A percentile compares a stretch with the other conserved stretches of the same genome.
Evolutionary conservation across 2,329 filamentous ascomycete species (phyloP).

Genomic region (Botrytis medusae): DNA sequence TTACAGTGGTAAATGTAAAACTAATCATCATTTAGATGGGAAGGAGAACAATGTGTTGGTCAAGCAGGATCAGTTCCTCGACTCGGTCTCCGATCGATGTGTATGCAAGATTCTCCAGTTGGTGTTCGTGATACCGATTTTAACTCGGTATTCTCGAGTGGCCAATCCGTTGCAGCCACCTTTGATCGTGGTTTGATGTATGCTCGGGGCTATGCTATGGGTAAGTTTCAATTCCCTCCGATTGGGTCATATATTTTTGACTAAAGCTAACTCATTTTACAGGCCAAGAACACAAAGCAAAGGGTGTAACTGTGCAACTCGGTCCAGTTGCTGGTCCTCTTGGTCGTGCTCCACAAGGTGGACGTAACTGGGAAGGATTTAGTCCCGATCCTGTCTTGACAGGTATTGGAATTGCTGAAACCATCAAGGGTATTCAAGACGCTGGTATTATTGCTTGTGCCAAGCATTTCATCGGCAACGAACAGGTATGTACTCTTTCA

Average conservation of each 20-base stretch:
- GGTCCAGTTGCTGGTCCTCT: conserved; percentile 68
- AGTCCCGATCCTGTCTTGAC: conserved; percentile 71
- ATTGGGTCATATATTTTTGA: not conserved
- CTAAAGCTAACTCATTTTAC: not conserved
- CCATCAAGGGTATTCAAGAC: conserved; percentile 77
- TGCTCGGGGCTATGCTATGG: conserved; percentile 50
- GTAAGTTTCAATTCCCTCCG: conserved; percentile 26
- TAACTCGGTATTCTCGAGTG: conserved; percentile 68
- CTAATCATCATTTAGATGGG: conserved; percentile 22
- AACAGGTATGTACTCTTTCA: conserved; percentile 56
- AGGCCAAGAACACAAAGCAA: conserved; percentile 62
- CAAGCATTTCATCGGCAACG: conserved; percentile 71
- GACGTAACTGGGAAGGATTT: conserved; percentile 69
- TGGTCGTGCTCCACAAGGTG: conserved; percentile 66
- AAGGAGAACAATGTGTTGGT: conserved; percentile 38
- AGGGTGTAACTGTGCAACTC: conserved; percentile 74
- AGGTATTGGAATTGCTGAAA: conserved; percentile 69
- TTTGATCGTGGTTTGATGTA: conserved; percentile 65
- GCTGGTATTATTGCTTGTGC: conserved; percentile 80
- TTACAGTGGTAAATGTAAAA: not conserved
- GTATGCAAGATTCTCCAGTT: conserved; percentile 40
- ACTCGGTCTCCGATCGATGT: conserved; percentile 39
- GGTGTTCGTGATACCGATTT: conserved; percentile 57
- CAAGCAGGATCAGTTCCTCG: conserved; percentile 36
- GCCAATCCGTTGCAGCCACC: conserved; percentile 66